Evolutionary conservation across 805 yeast species (phyloP), one percentile per base, ranked within the genome.

Genomic region (Starmerella potacharoeniae): DNA sequence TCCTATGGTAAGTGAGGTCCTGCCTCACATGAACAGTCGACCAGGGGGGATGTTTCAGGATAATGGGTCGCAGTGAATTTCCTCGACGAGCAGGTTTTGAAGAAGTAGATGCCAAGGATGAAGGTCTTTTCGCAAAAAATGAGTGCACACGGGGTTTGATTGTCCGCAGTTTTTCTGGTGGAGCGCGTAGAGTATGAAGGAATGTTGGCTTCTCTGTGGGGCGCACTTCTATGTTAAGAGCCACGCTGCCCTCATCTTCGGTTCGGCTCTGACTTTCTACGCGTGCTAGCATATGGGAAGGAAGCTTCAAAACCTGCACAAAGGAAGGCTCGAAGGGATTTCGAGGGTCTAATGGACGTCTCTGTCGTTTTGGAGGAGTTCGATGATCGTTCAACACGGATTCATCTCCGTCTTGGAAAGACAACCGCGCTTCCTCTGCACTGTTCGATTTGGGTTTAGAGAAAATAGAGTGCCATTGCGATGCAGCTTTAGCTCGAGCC

Each of bases 81-180:
- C 33, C 37, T 28, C 37, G 45, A 3, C 40, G 31, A 6, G 56
- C 51, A 2, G 30, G 31, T 4, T 58, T 28, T 2, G 56, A 33
- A n/a, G 34, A 14, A 33, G 29, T 14, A 28, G n/a, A 10, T 5
- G 33, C 35, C 16, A 8, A 5, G 5, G 49, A 34, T 6, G 49
- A 34, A 5, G 30, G 37, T 6, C 62, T 57, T 35, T 61, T 57
- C 2, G 59, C 57, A 46, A 62, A 62, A 42, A 62, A 62, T 7
- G 61, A 43, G 28, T 61, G 61, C 11, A 46, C 52, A 16, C 48
- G 46, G 10, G 62, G 58, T 37, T 51, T 53, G 13, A 60, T 11
- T 4, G 22, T 39, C 14, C 41, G 41, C 31, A 59, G 46, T 30
- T 50, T 51, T 11, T 39, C 56, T 13, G 55, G 56, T 0, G 22